phyloP scores from a whole-genome alignment of 1,284 basidiomycete species.

The Boletus calvinii region DNA sequence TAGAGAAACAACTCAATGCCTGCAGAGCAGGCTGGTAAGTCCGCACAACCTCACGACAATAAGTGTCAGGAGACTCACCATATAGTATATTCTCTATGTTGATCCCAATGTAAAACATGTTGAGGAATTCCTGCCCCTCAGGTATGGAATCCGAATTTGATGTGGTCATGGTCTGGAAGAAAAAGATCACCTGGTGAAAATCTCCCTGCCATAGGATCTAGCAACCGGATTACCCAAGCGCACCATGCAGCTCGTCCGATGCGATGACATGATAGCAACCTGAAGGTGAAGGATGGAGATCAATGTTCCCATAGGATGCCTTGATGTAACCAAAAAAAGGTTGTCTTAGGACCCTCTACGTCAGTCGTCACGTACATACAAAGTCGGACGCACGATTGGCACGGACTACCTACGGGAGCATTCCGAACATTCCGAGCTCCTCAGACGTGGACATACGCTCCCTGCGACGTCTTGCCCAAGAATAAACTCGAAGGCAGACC shows the following conservation, averaged over 20 bases:
- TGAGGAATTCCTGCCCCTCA: background rate
- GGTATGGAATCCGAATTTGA: too few species aligned
- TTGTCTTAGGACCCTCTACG: too few species aligned
- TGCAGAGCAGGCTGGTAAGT: background rate
- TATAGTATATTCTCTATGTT: conserved; percentile 6
- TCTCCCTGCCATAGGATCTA: too few species aligned
- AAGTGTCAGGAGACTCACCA: background rate
- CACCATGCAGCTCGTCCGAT: background rate
- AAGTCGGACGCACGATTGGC: too few species aligned
- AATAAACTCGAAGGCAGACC: too few species aligned
- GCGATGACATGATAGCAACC: background rate
- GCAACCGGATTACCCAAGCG: too few species aligned
- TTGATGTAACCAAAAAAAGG: background rate
- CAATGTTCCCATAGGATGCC: background rate
- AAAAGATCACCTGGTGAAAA: background rate
- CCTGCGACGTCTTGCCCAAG: too few species aligned
- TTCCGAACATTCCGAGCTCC: too few species aligned
- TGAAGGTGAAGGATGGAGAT: background rate
- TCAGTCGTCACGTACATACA: background rate
- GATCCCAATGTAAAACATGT: conserved; percentile 1
- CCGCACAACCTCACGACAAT: background rate
- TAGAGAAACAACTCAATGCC: conserved; percentile 4
- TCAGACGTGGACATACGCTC: too few species aligned
- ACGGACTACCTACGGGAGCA: too few species aligned
- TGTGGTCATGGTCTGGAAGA: background rate